Base-by-base conservation (phyloP, 1,284 basidiomycete genomes). In the Sporisorium scitamineum region DNA sequence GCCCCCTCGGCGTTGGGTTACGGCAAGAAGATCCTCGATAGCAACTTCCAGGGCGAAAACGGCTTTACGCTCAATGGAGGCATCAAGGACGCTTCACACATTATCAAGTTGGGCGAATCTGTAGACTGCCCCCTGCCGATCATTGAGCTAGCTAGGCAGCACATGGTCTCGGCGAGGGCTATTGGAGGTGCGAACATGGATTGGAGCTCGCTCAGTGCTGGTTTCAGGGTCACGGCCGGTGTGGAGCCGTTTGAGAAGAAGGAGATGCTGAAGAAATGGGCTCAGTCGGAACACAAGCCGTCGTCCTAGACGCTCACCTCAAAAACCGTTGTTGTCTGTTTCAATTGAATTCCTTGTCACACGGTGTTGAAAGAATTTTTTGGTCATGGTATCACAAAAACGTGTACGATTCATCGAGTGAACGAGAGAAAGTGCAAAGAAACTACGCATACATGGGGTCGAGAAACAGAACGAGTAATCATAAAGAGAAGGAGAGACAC, bases 31-130 rank as follows among this genome's bases (percentile, higher is more conserved):
- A 92, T 94, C 87, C 84, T 90, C 2, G 86, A 89, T 58, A 90
- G 93, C 86, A 87, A 89, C 39, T 95, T 94, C 82, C 91, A 94
- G 70, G 92, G 91, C 20, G 88, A 89, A 10, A 88, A 88, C 42
- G 94, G 94, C n/a, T 95, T 96, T 85, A 88, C 91, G n/a, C 90
- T 95, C 59, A 91, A 92, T 41, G 93, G 93, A 18, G 94, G 94
- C n/a, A 90, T 95, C 80, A 94, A 94, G 80, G 94, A 95, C 27
- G 74, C 69, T 7, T 54, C 45, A 3, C 87, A 88, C 77, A 87
- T 88, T 44, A 84, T 86, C 50, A 81, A 85, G 66, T 80, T 89
- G 9, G 88, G 87, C 7, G 87, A 87, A 10, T 89, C 91, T 57
- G 87, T 90, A 78, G 91, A 93, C 76, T 90, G 91, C 13, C 93